Conservation (phyloP, 1,284 basidiomycete species). For the Ceratobasidium sp. region DNA sequence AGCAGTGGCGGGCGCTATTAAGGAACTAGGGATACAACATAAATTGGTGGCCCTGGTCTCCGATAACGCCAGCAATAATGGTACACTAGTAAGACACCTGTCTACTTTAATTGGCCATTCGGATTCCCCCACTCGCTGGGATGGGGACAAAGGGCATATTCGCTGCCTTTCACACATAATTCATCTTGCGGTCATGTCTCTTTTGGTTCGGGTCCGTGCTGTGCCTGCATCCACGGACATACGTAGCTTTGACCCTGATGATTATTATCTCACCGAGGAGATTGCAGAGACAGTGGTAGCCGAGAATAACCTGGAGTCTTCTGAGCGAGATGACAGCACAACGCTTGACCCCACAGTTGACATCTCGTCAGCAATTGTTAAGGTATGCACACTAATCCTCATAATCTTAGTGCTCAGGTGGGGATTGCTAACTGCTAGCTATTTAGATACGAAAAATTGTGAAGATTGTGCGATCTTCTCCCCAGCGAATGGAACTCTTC, state of each 20-base stretch:
- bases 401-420: not conserved
- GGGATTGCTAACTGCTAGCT: not conserved
- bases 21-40: not conserved
- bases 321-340: not conserved
- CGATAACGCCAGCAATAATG: conserved; percentile 19
- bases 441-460: conserved; percentile 23
- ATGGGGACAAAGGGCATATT: conserved; percentile 11
- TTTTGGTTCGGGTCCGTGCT: not conserved
- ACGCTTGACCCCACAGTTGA: not conserved
- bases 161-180: conserved; percentile 35
- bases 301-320: not conserved
- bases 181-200: conserved; percentile 30
- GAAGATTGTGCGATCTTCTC: conserved; percentile 19
- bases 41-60: not conserved
- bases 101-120: not conserved
- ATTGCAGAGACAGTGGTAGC: not conserved
- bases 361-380: not conserved
- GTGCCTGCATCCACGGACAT: not conserved
- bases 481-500: conserved; percentile 28
- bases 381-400: conserved; percentile 6
- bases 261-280: not conserved
- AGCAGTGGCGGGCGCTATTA: conserved; percentile 4
- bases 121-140: not conserved
- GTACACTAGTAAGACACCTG: conserved; percentile 2
- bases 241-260: not conserved